A percentile compares a stretch with the other conserved stretches of the same genome.
Evolutionary conservation across 1,139 yeast species (phyloP).

Genomic region (Geotrichum klebahnii): DNA sequence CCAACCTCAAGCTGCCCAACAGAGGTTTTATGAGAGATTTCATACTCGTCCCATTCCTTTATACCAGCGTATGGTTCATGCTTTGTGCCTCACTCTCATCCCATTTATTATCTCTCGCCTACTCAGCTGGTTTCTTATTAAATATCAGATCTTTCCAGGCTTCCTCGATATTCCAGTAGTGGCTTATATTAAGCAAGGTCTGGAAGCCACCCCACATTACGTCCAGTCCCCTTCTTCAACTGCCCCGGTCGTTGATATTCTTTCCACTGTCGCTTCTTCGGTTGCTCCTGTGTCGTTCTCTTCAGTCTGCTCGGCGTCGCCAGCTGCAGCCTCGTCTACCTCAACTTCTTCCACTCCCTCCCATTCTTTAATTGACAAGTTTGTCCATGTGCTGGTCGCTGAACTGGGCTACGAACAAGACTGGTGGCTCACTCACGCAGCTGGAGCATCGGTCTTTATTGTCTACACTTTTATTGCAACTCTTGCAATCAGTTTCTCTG

Average conservation of each 20-base stretch:
- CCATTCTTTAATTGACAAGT: slow-evolving; percentile 5
- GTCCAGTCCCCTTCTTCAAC: neutral
- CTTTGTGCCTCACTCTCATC: slow-evolving; percentile 9
- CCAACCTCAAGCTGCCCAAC: neutral
- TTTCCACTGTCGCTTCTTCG: neutral
- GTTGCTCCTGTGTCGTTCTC: neutral
- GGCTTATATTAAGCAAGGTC: neutral
- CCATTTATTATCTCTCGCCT: slow-evolving; percentile 11
- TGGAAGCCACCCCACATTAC: neutral
- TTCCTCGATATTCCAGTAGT: slow-evolving; percentile 1
- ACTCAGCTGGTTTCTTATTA: slow-evolving; percentile 9
- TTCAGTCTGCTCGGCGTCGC: neutral
- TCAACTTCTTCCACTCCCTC: slow-evolving; percentile 1
- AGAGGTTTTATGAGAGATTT: neutral
- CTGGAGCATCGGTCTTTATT: slow-evolving; percentile 11
- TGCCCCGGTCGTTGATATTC: neutral
- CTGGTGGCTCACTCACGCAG: slow-evolving; percentile 13
- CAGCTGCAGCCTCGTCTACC: neutral
- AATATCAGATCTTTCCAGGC: slow-evolving; percentile 11
- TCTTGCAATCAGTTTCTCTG: slow-evolving; percentile 15
- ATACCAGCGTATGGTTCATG: slow-evolving; percentile 13
- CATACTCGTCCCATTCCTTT: slow-evolving; percentile 8
- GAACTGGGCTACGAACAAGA: slow-evolving; percentile 15
- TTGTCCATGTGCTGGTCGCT: slow-evolving; percentile 12
- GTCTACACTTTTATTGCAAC: slow-evolving; percentile 14